Base-by-base conservation (phyloP, 2,329 filamentous ascomycete species). In the Colletotrichum sp. region DNA sequence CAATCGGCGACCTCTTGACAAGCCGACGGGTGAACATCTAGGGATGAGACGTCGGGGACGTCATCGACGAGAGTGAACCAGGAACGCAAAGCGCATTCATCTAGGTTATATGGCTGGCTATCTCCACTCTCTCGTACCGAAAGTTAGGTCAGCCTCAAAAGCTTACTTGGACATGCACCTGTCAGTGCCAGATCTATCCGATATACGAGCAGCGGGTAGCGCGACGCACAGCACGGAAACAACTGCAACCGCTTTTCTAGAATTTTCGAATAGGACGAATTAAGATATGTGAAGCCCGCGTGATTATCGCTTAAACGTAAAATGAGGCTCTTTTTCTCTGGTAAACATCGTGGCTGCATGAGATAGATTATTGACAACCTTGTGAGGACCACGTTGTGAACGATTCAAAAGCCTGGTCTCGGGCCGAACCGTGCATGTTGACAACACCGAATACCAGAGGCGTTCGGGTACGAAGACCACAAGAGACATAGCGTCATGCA, bases 401-500 rank as follows among this genome's bases (percentile, higher is more conserved):
- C 65, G 48, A 36, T 60, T 65, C 27, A 27, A 34, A 25, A 22
- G 30, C 44, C 44, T 74, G 71, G 19, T 60, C 65, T 66, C 74
- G 74, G 71, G 70, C 74, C 74, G 74, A 74, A 76, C 65, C 32
- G 71, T 76, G 74, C 74, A 76, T 63, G 15, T 64, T 74, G 57
- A 61, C 48, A 52, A 61, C 73, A 65, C 12, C 55, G 19, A 28
- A 9, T 11, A 36, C 8, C 9, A 22, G 25, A 19, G 57, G 27
- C 22, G 2, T 22, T 36, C 59, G 74, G 74, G 70, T 65, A 76
- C 30, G 70, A 69, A 60, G 8, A 8, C 27, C 5, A 6, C 22
- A 15, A 60, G 19, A 16, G 32, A 60, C 68, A 30, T 34, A 65
- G 64, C 44, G 64, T 60, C 12, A 65, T 22, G 64, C 22, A 52